Evolutionary conservation across 2,329 filamentous ascomycete genomes (phyloP).

Genomic region (Epichloe elymi): DNA sequence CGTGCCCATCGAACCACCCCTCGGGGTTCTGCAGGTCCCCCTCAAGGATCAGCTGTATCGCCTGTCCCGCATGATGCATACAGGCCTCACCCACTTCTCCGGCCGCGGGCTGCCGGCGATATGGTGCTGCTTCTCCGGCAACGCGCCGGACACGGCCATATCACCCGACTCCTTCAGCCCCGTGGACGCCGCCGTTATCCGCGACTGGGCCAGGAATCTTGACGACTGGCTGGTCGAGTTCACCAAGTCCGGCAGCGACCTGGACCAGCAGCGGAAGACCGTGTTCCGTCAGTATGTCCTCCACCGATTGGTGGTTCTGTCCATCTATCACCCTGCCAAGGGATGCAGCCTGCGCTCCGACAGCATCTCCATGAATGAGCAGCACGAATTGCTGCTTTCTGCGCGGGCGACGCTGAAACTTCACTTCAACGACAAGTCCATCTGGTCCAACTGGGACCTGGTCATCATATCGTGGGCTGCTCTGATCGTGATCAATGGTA

Average conservation of each 20-base stretch:
- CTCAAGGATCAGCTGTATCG: conserved; percentile 27
- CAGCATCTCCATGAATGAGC: conserved; percentile 24
- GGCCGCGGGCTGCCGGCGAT: conserved; percentile 28
- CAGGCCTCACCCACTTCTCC: conserved; percentile 27
- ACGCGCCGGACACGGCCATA: conserved; percentile 7
- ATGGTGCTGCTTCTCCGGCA: conserved; percentile 26
- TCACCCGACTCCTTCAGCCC: conserved; percentile 21
- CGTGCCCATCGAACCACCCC: conserved; percentile 25
- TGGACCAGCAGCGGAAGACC: conserved; percentile 21
- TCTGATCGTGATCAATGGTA: conserved; percentile 27
- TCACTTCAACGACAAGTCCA: conserved; percentile 25
- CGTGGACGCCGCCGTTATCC: conserved; percentile 26
- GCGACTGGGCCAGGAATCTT: conserved; percentile 27
- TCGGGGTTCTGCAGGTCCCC: conserved; percentile 22
- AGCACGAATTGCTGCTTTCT: conserved; percentile 27
- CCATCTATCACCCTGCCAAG: conserved; percentile 28
- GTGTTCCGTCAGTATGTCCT: conserved; percentile 29
- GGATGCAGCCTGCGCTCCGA: conserved; percentile 24
- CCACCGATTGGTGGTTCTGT: conserved; percentile 27
- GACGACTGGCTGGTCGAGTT: conserved; percentile 30
- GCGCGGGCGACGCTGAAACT: conserved; percentile 26
- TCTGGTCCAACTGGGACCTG: conserved; percentile 31
- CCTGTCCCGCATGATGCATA: conserved; percentile 32
- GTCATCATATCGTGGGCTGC: conserved; percentile 32
- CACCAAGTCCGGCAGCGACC: conserved; percentile 16